Evolutionary conservation across 441 rosid species (phyloP).

Genomic region (Erodium texanum): DNA sequence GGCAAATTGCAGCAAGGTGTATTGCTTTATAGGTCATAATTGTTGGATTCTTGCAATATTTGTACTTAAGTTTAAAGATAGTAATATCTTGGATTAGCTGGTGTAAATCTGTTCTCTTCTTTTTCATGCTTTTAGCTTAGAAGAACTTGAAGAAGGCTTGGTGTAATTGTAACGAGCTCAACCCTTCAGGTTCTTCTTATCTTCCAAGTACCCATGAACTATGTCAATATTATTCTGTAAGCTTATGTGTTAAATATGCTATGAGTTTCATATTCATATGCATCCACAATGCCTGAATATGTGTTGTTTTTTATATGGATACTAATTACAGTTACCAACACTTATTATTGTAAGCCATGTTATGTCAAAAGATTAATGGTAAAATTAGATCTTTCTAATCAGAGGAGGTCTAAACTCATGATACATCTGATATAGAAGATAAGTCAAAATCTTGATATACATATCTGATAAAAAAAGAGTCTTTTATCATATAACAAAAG

Average conservation of each 20-base stretch:
- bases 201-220: not conserved
- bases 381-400: too few species aligned
- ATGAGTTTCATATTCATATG: not conserved
- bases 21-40: conserved; percentile 2
- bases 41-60: conserved; percentile 7
- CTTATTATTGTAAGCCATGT: too few species aligned
- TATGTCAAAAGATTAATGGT: too few species aligned
- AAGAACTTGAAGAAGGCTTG: not conserved
- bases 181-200: conserved; percentile 2
- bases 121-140: not conserved
- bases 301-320: too few species aligned
- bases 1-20: not conserved
- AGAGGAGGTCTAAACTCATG: too few species aligned
- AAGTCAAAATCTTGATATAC: too few species aligned
- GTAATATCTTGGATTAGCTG: conserved; percentile 17
- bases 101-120: conserved; percentile 12
- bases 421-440: too few species aligned
- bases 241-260: not conserved
- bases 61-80: conserved; percentile 4
- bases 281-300: too few species aligned
- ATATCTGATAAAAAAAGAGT: too few species aligned
- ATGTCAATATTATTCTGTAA: not conserved
- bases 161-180: not conserved
- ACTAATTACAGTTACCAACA: too few species aligned
- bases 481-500: too few species aligned